These are phyloP conservation scores for Eucalyptus tenuipes DNA, from an alignment of 345 rosid species.

Conservation along the genomic window DNA sequence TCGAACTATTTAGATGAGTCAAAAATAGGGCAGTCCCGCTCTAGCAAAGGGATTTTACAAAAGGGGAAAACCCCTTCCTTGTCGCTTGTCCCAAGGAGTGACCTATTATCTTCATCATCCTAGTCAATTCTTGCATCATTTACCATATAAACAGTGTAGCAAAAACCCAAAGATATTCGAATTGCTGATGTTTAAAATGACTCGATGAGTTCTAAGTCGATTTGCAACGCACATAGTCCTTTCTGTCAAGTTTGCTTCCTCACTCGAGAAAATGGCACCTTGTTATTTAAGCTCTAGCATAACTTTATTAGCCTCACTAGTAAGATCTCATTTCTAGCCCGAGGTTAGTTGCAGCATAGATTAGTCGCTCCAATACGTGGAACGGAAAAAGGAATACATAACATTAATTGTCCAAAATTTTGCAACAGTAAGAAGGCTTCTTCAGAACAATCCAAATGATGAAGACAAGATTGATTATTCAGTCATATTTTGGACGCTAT, in stretches of 20 bases:
- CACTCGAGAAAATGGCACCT: neutral
- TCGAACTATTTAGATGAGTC: neutral
- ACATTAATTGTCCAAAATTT: neutral
- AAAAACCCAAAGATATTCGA: neutral
- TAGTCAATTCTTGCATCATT: neutral
- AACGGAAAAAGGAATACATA: neutral
- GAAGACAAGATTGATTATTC: neutral
- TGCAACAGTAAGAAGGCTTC: neutral
- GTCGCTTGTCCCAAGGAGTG: neutral
- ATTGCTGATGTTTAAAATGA: neutral
- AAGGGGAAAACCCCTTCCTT: neutral
- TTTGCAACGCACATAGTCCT: neutral
- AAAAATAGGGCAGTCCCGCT: neutral
- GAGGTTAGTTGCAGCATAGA: neutral
- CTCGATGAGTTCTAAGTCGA: neutral
- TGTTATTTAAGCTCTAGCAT: neutral
- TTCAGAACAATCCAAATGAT: neutral
- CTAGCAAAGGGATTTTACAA: neutral
- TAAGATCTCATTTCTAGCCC: neutral
- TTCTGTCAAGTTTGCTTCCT: neutral
- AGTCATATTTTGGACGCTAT: neutral
- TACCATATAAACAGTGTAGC: neutral
- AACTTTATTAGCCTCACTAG: neutral
- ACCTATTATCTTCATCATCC: neutral
- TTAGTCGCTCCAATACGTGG: neutral